These are phyloP conservation scores for Annulohypoxylon stygium DNA, from an alignment of 495 filamentous ascomycete species.

Conservation along the genomic window DNA sequence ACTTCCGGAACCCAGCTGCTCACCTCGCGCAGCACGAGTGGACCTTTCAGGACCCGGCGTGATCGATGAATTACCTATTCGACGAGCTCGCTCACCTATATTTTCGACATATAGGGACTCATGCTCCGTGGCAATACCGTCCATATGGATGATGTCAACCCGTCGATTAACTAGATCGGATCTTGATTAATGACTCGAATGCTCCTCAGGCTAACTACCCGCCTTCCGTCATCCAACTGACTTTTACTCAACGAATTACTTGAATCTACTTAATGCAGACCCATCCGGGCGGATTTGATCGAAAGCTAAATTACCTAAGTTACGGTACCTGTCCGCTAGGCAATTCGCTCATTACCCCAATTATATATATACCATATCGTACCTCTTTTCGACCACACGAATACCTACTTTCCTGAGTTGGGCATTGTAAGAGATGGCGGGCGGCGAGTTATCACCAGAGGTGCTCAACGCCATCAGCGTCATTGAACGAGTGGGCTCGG, in stretches of 20 bases:
- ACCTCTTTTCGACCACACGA: not conserved
- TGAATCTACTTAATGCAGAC: slow-evolving; percentile 20
- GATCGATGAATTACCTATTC: slow-evolving; percentile 24
- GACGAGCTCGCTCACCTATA: slow-evolving; percentile 20
- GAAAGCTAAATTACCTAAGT: not conserved
- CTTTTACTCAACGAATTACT: not conserved
- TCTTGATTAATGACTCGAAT: slow-evolving; percentile 24
- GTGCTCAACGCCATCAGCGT: slow-evolving; percentile 63
- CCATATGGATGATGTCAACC: slow-evolving; percentile 15
- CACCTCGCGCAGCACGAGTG: slow-evolving; percentile 23
- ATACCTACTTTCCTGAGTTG: not conserved
- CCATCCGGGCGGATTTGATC: not conserved
- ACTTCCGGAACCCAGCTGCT: slow-evolving; percentile 20
- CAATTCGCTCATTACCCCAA: slow-evolving; percentile 1
- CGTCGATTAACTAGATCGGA: not conserved
- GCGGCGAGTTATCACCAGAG: slow-evolving; percentile 35
- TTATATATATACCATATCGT: not conserved
- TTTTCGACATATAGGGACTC: slow-evolving; percentile 5
- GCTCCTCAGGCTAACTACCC: not conserved
- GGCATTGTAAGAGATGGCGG: slow-evolving; percentile 22
- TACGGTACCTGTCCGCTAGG: not conserved
- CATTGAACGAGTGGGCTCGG: slow-evolving; percentile 76
- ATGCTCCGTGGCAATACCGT: not conserved
- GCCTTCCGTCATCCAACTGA: slow-evolving; percentile 4
- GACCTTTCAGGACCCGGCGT: slow-evolving; percentile 19